phyloP scores from a whole-genome alignment of 345 rosid species.

The Arabis hirsuta region DNA sequence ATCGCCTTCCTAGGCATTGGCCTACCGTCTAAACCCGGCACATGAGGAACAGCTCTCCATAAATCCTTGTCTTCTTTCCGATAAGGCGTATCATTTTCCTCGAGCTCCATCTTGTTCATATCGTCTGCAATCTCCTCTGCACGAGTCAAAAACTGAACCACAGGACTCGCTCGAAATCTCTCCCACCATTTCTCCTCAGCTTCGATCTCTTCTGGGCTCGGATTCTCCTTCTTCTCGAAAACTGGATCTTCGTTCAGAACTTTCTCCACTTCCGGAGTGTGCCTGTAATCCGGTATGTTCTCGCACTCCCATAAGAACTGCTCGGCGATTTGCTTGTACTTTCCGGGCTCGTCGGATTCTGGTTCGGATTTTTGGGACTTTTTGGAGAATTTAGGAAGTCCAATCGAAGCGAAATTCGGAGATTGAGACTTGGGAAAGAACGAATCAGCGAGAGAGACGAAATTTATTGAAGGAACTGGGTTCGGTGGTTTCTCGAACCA shows the following conservation, averaged over 20 bases:
- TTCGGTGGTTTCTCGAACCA: constrained; percentile 80
- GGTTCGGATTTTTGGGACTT: constrained; percentile 44
- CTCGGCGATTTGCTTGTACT: constrained; percentile 51
- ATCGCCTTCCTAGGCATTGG: constrained; percentile 91
- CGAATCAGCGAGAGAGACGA: constrained; percentile 48
- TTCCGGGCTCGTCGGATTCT: constrained; percentile 49
- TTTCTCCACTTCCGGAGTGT: constrained; percentile 77
- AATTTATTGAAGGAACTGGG: constrained; percentile 60
- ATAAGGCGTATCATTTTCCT: constrained; percentile 62
- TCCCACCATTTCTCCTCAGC: constrained; percentile 82
- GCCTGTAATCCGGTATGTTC: constrained; percentile 72
- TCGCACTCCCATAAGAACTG: constrained; percentile 84
- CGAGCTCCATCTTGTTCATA: constrained; percentile 64
- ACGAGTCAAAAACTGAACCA: constrained; percentile 65
- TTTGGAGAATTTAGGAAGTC: constrained; percentile 46
- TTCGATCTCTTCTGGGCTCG: constrained; percentile 61
- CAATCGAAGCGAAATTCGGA: constrained; percentile 67
- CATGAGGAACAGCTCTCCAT: constrained; percentile 78
- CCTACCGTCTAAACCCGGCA: constrained; percentile 76
- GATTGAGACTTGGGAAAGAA: constrained; percentile 41
- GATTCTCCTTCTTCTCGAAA: constrained; percentile 73
- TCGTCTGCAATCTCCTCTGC: constrained; percentile 66
- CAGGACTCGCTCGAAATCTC: constrained; percentile 63
- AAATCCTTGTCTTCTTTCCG: constrained; percentile 68
- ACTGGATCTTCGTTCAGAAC: constrained; percentile 61